phyloP scores from a whole-genome alignment of 2,329 filamentous ascomycete genomes.

The Colletotrichum gigasporum region DNA sequence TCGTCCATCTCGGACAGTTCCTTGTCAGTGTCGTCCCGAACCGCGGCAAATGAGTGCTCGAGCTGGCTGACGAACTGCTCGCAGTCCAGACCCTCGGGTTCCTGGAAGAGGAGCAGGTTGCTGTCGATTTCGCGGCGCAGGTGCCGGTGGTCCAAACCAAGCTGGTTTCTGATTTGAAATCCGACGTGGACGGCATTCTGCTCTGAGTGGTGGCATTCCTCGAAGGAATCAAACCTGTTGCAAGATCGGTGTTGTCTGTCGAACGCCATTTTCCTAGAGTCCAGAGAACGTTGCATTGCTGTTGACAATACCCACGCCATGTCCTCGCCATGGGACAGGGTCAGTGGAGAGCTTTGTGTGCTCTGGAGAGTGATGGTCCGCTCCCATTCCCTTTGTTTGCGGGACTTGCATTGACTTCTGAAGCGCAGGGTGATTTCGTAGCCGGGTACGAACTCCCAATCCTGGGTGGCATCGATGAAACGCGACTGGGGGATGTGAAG shows the following conservation, averaged over 20 bases:
- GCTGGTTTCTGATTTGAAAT: constrained; percentile 58
- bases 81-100: constrained; percentile 53
- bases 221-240: constrained; percentile 45
- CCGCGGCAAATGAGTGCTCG: constrained; percentile 45
- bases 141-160: constrained; percentile 58
- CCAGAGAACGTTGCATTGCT: constrained; percentile 51
- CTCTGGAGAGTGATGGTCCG: constrained; percentile 55
- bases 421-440: constrained; percentile 58
- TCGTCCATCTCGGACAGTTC: constrained; percentile 54
- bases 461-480: constrained; percentile 54
- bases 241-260: constrained; percentile 49
- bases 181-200: constrained; percentile 56
- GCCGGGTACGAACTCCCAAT: constrained; percentile 58
- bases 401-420: constrained; percentile 50
- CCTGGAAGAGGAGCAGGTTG: constrained; percentile 55
- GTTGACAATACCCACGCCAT: constrained; percentile 56
- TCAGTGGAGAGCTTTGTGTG: constrained; percentile 57
- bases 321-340: constrained; percentile 54
- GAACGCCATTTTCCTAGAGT: constrained; percentile 50
- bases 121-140: constrained; percentile 53
- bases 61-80: constrained; percentile 52
- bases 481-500: constrained; percentile 55
- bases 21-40: constrained; percentile 52
- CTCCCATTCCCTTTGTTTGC: constrained; percentile 46
- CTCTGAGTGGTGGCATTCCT: constrained; percentile 50